Evolutionary conservation across 345 rosid species (phyloP).

Genomic region (Erucastrum elatum): DNA sequence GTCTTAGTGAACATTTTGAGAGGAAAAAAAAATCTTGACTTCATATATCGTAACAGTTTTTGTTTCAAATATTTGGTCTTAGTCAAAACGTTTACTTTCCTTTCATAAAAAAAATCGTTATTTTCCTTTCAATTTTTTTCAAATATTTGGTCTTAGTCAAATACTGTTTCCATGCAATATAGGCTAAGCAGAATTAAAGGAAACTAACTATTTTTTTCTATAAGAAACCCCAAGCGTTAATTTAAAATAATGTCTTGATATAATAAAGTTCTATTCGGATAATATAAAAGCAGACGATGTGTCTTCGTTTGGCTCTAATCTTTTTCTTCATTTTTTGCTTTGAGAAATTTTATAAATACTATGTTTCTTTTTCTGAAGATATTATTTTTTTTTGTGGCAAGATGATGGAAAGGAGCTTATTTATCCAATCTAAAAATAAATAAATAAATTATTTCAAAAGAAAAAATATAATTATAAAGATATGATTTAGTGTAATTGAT

Average conservation of each 20-base stretch:
- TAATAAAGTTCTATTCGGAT: neutral
- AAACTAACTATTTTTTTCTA: neutral
- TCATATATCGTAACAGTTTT: constrained; percentile 11
- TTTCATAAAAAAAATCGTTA: neutral
- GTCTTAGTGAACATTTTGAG: neutral
- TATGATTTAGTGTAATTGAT: neutral
- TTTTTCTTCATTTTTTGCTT: neutral
- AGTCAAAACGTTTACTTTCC: constrained; percentile 18
- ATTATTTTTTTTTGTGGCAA: neutral
- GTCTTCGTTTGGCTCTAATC: constrained; percentile 13
- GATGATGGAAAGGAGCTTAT: neutral
- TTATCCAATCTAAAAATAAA: neutral
- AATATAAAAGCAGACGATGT: constrained; percentile 10
- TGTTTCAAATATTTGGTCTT: neutral
- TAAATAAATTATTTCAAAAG: too few species aligned
- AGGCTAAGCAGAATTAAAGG: neutral
- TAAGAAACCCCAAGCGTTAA: neutral
- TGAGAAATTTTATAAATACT: neutral
- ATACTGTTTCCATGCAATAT: too few species aligned
- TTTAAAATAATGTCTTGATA: neutral
- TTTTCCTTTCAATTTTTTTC: too few species aligned
- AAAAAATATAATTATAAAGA: neutral
- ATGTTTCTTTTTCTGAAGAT: neutral
- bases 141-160: too few species aligned
- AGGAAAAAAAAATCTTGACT: constrained; percentile 34